Conservation (phyloP, 208 protist genomes). For the Wallacemonas sp. region DNA sequence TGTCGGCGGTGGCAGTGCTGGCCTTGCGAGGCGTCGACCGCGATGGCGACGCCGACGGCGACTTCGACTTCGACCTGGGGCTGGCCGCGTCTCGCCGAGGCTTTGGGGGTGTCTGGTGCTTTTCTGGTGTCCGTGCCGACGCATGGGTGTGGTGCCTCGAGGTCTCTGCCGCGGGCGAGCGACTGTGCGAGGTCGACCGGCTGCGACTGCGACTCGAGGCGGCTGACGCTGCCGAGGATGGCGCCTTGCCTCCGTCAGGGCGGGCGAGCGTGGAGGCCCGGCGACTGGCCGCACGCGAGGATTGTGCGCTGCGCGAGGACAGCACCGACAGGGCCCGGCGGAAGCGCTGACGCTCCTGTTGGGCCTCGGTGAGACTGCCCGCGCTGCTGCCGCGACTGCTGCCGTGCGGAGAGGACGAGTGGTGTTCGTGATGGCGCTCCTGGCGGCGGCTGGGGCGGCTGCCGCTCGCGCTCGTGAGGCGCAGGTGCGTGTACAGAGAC, state of each 20-base stretch:
- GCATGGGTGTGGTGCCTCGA: too few species aligned
- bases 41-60: too few species aligned
- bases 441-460: background rate
- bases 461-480: background rate
- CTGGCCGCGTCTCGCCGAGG: too few species aligned
- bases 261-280: constrained; percentile 34
- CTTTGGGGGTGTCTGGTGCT: background rate
- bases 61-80: too few species aligned
- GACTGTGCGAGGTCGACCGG: background rate
- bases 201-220: too few species aligned
- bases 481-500: constrained; percentile 36
- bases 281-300: constrained; percentile 22
- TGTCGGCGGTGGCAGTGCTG: background rate
- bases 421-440: too few species aligned
- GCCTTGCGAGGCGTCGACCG: too few species aligned
- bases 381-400: background rate
- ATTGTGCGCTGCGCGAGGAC: constrained; percentile 34
- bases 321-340: constrained; percentile 41
- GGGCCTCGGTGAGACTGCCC: background rate
- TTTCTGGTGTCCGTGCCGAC: background rate
- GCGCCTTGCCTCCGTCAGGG: too few species aligned
- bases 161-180: background rate
- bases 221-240: too few species aligned
- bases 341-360: constrained; percentile 25
- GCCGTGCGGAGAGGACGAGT: too few species aligned